Base-by-base conservation (phyloP, 2,329 filamentous ascomycete species). In the Sclerotinia sclerotiorum region DNA sequence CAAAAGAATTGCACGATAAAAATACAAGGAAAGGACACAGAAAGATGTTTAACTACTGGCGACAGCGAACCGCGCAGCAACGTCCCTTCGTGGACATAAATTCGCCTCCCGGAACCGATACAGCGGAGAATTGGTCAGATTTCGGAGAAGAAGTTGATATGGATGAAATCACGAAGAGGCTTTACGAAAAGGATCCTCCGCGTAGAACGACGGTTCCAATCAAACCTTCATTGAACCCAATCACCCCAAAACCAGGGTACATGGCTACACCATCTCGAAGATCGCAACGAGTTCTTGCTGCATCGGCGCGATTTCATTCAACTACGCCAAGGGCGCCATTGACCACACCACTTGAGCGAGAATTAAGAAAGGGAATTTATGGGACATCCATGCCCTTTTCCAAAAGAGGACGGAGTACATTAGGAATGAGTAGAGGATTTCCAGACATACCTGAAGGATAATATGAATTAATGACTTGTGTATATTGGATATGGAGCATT, bases 301-400 rank as follows among this genome's bases (percentile, higher is more conserved):
- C 79, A 42, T 77, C 80, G 6, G 77, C 78, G 8, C 79, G 77
- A 42, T 73, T 79, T 58, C 77, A 79, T 79, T 70, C 82, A 11
- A 83, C 81, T 4, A 83, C 81, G 5, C 81, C 81, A 4, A 77
- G 77, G 66, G 80, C 77, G 21, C 80, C 81, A 19, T 74, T 83
- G 8, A 80, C 81, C 8, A 80, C 79, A 0, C 79, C 82, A n/a
- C 76, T 82, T n/a, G 79, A 81, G 68, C 74, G 76, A 35, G 77
- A 79, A 48, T 73, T 79, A 3, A 75, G 77, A 52, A 74, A 73
- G 55, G 73, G 74, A 49, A 77, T 73, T 69, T 74, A 73, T 39
- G 73, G 74, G n/a, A 70, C 73, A 27, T 39, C 66, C 49, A 39
- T 72, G 2, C 69, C 70, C 29, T 70, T 72, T 52, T 62, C 68